Conservation (phyloP, 805 yeast genomes). For the Saturnispora kantuleensis region DNA sequence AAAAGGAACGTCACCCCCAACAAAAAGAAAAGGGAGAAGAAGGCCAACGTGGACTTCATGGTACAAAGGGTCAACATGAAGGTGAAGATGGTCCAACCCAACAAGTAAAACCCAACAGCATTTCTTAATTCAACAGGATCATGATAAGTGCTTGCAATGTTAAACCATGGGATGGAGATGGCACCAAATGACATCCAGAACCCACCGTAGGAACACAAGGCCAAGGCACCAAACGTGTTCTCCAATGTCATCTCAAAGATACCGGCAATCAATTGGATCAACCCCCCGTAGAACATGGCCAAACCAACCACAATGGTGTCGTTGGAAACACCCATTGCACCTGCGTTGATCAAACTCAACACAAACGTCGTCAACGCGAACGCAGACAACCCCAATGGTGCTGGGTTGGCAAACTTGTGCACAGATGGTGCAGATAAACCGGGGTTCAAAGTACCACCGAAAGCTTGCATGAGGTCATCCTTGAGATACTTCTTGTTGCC, state of each 20-base stretch:
- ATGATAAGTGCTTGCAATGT: conserved; percentile 40
- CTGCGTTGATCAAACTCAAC: conserved; percentile 50
- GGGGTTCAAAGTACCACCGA: conserved; percentile 78
- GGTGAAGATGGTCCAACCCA: conserved; percentile 60
- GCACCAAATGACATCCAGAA: conserved; percentile 74
- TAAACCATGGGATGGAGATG: conserved; percentile 47
- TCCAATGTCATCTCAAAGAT: conserved; percentile 69
- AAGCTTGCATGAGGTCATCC: conserved; percentile 51
- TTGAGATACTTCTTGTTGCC: conserved; percentile 64
- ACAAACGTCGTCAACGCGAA: conserved; percentile 64
- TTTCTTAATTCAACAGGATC: conserved; percentile 36
- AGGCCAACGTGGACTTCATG: conserved; percentile 43
- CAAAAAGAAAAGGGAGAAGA: conserved; percentile 43
- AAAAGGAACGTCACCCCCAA: conserved; percentile 46
- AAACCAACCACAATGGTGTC: conserved; percentile 54
- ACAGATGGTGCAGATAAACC: conserved; percentile 50
- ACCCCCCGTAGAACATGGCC: conserved; percentile 66
- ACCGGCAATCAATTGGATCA: conserved; percentile 62
- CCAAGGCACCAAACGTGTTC: conserved; percentile 67
- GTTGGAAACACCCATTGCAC: conserved; percentile 57
- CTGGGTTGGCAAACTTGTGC: conserved; percentile 62
- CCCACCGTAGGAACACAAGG: conserved; percentile 53
- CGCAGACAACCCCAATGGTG: conserved; percentile 64
- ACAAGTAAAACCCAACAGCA: conserved; percentile 47
- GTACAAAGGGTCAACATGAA: conserved; percentile 48